Evolutionary conservation across 2,329 filamentous ascomycete genomes (phyloP).

Genomic region (Cyclaneusma minus): DNA sequence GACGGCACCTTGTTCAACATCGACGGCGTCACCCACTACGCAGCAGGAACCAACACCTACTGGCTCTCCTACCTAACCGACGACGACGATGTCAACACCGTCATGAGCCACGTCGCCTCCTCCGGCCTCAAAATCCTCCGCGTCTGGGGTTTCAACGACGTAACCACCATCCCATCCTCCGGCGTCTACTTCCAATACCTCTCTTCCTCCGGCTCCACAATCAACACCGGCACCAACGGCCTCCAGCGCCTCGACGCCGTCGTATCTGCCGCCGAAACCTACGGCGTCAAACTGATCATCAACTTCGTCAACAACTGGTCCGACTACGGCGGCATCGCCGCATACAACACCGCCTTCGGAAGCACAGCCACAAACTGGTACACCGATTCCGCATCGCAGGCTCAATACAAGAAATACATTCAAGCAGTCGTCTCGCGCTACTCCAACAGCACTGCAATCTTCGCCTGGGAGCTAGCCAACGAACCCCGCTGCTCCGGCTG

Average conservation of each 20-base stretch:
- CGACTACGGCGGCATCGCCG: slow-evolving; percentile 49
- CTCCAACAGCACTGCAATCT: slow-evolving; percentile 38
- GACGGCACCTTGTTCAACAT: slow-evolving; percentile 23
- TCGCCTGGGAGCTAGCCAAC: slow-evolving; percentile 55
- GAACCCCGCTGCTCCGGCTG: slow-evolving; percentile 50
- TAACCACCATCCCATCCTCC: slow-evolving; percentile 23
- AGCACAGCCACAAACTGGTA: slow-evolving; percentile 38
- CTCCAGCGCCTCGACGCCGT: slow-evolving; percentile 50
- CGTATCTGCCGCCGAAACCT: slow-evolving; percentile 39
- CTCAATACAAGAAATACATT: slow-evolving; percentile 44
- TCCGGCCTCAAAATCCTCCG: slow-evolving; percentile 41
- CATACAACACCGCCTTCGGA: slow-evolving; percentile 39
- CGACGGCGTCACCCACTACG: slow-evolving; percentile 29
- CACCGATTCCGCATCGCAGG: slow-evolving; percentile 33
- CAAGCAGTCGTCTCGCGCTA: slow-evolving; percentile 42
- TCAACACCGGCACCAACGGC: slow-evolving; percentile 47
- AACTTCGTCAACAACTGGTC: slow-evolving; percentile 56
- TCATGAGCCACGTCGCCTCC: slow-evolving; percentile 28
- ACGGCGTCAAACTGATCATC: slow-evolving; percentile 47
- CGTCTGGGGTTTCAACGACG: slow-evolving; percentile 49
- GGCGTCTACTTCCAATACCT: slow-evolving; percentile 29
- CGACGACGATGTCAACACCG: slow-evolving; percentile 36
- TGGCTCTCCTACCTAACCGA: slow-evolving; percentile 37
- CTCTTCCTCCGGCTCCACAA: slow-evolving; percentile 31
- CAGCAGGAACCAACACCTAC: slow-evolving; percentile 38